phyloP scores from a whole-genome alignment of 352 stramenopile genomes.

The Globisporangium spiculum region DNA sequence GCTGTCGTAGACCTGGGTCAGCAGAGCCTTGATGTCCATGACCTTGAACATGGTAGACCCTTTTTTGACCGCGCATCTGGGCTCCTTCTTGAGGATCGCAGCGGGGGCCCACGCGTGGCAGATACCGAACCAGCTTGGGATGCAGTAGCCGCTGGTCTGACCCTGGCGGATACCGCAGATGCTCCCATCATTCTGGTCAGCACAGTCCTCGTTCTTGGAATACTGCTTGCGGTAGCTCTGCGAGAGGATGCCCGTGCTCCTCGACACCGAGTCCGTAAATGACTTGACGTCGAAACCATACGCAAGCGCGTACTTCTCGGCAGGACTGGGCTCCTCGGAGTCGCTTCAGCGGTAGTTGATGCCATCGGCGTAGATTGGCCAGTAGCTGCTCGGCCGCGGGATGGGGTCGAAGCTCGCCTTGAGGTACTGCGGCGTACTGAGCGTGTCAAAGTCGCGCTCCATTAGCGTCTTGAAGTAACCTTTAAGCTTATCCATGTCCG shows the following conservation, averaged over 20 bases:
- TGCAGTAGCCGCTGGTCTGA: conserved; percentile 24
- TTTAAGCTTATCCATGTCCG: conserved; percentile 1
- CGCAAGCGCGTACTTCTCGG: conserved; percentile 42
- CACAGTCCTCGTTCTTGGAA: conserved; percentile 26
- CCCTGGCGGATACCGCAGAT: conserved; percentile 8
- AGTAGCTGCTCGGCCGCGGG: conserved; percentile 18
- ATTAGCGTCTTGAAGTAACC: not conserved
- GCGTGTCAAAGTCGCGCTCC: conserved; percentile 3
- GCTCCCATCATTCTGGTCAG: not conserved
- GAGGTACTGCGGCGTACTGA: not conserved
- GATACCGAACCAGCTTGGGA: conserved; percentile 52
- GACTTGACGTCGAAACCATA: conserved; percentile 31
- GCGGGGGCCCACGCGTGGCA: conserved; percentile 53
- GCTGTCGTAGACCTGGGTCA: conserved; percentile 19
- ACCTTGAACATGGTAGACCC: conserved; percentile 7
- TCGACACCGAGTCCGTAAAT: conserved; percentile 39
- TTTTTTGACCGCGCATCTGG: conserved; percentile 15
- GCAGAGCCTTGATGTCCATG: conserved; percentile 20
- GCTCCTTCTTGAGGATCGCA: conserved; percentile 31
- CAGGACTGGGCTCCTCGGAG: conserved; percentile 22
- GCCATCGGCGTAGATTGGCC: conserved; percentile 14
- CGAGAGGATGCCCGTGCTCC: conserved; percentile 39
- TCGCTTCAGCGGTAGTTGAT: conserved; percentile 18
- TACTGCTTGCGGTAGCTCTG: conserved; percentile 25
- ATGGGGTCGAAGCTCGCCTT: not conserved